Base-by-base conservation (phyloP, 1,284 basidiomycete species). In the Apiotrichum veenhuisii region DNA sequence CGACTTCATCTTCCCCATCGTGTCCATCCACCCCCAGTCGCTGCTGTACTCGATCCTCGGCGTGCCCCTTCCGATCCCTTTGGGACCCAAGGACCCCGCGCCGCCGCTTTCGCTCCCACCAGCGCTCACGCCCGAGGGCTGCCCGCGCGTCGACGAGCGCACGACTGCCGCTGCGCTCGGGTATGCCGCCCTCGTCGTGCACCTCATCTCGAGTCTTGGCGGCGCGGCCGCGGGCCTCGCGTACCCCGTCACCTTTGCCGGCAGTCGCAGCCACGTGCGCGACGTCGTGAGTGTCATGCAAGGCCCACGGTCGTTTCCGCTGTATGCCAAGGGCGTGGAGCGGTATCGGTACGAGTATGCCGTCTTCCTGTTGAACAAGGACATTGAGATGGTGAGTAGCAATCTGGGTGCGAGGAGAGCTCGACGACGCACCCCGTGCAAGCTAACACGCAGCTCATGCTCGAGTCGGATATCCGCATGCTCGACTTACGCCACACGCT, bases 301-400 rank as follows among this genome's bases (percentile, higher is more conserved):
- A 63, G 93, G 94, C 2, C 90, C 92, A 15, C 81, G 93, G 72
- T 88, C 91, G 89, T 97, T 96, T 73, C 94, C 95, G 12, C 79
- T 99, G 36, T 98, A 93, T 72, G 88, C 89, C 0, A 90, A 86
- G 75, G 92, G 93, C 12, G 92, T 97, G 55, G 96, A 98, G 73
- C 86, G 87, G 41, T 98, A 98, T 77, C 83, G 96, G 27, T 99
- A 96, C 74, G 95, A 98, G 73, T 99, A 98, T 77, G 96, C 87
- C 11, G 93, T 98, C 5, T 98, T 96, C 73, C 78, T 98, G 47
- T 80, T 98, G 38, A 98, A 98, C 80, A 99, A 98, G 78, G 82
- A 99, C 73, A 92, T 98, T 63, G 95, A 98, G 78, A 82, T 92
- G 82, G 91, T 93, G 65, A 66, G 84, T 69, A 15, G 51, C 10